Base-by-base conservation (phyloP, 2,329 filamentous ascomycete species). In the Neonectria magnoliae region DNA sequence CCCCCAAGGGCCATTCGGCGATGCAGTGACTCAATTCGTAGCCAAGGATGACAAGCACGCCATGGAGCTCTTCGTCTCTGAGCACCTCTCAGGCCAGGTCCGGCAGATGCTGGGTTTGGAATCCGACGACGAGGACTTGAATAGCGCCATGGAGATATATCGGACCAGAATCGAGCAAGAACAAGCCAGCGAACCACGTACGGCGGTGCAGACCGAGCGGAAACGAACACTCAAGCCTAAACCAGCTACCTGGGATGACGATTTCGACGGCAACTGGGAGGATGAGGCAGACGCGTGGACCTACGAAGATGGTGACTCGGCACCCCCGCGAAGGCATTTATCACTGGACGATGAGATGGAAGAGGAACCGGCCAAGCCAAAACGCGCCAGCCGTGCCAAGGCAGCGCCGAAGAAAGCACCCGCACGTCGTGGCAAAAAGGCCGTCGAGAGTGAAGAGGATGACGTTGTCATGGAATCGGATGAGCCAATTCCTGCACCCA, bases 11-110 rank as follows among this genome's bases (percentile, higher is more conserved):
- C 92, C 91, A 0, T 98, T 99, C 74, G 92, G 94, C 16, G 94
- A 98, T 74, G 96, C 96, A 0, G 93, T 99, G 5, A 91, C 90
- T 51, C 92, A 97, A 66, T 99, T 96, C 73, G 93, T 99, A 27
- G 90, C 94, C 76, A 98, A 98, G 71, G 93, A 97, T 70, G 96
- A 99, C 81, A 97, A 94, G 76, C 90, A 96, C 72, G 93, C 93
- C 3, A 93, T 98, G 90, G 90, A 94, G 74, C 83, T 89, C 47
- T 95, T 95, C 71, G 90, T 95, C 10, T 87, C 86, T 22, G 90
- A 93, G 33, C 91, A 90, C 14, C 81, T 95, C 2, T 84, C 87
- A 2, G 88, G 85, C 22, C 91, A 94, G 73, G 86, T 94, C 18
- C 89, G 89, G 69, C 87, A 91, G 66, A 84, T 95, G 73, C 82